A percentile compares a stretch with the other conserved stretches of the same genome.
Evolutionary conservation across 1,284 basidiomycete species (phyloP).

Genomic region (Xerocomus subilludens): DNA sequence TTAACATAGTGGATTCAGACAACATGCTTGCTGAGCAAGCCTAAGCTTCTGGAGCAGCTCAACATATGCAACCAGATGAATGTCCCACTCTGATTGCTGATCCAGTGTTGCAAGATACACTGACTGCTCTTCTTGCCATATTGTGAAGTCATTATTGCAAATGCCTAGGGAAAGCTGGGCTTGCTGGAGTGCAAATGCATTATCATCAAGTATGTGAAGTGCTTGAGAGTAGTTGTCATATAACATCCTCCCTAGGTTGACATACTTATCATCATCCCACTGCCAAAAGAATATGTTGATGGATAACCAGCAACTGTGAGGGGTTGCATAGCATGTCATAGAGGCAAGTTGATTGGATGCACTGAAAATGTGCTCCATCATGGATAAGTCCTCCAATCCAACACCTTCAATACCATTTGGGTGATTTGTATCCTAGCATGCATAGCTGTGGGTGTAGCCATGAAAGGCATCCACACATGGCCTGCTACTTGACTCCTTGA

Average conservation of each 20-base stretch:
- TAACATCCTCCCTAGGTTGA: conserved; percentile 39
- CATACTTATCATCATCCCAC: conserved; percentile 27
- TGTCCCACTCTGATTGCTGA: background rate
- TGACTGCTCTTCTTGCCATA: background rate
- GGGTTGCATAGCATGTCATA: background rate
- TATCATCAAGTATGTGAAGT: conserved; percentile 14
- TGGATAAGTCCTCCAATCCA: background rate
- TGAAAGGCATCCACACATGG: background rate
- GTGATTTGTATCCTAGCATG: background rate
- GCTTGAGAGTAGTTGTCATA: conserved; percentile 47
- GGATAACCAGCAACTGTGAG: background rate
- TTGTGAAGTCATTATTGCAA: background rate
- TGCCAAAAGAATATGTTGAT: conserved; percentile 23
- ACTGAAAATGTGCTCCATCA: background rate
- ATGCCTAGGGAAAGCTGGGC: background rate
- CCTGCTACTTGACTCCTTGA: background rate
- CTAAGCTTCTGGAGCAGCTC: background rate
- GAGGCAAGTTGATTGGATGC: background rate
- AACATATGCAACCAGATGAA: background rate
- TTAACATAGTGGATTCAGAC: no score
- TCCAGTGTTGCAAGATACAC: background rate
- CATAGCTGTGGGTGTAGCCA: background rate
- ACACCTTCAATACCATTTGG: background rate
- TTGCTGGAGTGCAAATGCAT: background rate
- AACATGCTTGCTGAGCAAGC: background rate